Base-by-base conservation (phyloP, 192 early-diverging fungal genomes). In the Mortierella hygrophila region DNA sequence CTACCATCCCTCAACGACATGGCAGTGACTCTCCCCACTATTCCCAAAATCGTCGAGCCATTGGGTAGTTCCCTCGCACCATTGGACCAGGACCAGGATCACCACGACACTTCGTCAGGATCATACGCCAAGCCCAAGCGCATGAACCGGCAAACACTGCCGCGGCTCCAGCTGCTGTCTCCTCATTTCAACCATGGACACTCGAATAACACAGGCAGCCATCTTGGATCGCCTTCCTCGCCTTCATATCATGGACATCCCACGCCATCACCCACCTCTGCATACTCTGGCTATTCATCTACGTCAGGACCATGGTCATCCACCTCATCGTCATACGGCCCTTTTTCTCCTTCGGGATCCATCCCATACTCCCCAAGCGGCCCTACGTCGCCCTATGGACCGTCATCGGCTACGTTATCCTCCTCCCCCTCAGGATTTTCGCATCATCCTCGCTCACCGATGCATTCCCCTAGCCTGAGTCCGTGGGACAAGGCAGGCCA, bases 201-300 rank as follows among this genome's bases (percentile, higher is more conserved):
- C 15, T 76, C 74, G 29, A 76, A 68, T 47, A 38, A 26, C 7
- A 69, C 23, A 29, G 52, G 38, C 35, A 70, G 49, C 23, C 72
- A 60, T 41, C 46, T 46, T 7, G 44, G 69, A 42, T 47, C 73
- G 18, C 79, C 72, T 11, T 37, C 35, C 47, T 79, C 38, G 77
- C 87, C 69, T 86, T 93, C 79, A 40, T 87, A 68, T 91, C 92
- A 76, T 82, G 92, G 81, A 85, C 91, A 86, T 90, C 92, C 21
- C 89, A 92, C 72, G 83, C 91, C 70, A 87, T 94, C 42, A 85
- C 91, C 63, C 82, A 88, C 63, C 0, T 82, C 76, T 18, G 68
- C 77, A 4, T 68, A 78, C n/a, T 81, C 85, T 16, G 80, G 74
- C 5, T 70, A 78, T 52, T 83, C 82, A 1, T 83, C 82, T 1